Evolutionary conservation across 1,139 yeast species (phyloP).

Genomic region (Barnettozyma hawaiiensis): DNA sequence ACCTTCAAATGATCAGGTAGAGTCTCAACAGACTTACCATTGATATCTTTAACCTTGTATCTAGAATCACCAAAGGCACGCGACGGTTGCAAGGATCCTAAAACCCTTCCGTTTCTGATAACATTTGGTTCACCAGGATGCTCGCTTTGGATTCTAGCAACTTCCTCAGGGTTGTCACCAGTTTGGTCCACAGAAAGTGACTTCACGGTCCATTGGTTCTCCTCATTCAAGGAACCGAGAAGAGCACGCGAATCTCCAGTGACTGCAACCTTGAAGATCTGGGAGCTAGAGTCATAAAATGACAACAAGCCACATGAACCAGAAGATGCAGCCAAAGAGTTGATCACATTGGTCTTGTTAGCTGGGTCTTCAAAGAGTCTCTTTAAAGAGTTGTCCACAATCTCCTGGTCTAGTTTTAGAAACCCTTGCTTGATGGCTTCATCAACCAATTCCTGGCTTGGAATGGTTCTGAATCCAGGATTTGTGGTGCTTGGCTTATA

Average conservation of each 20-base stretch:
- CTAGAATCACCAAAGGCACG: slow-evolving; percentile 97
- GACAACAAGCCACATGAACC: slow-evolving; percentile 93
- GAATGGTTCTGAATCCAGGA: slow-evolving; percentile 32
- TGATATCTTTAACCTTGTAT: slow-evolving; percentile 66
- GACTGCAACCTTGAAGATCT: slow-evolving; percentile 79
- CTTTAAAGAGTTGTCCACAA: slow-evolving; percentile 71
- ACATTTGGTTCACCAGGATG: slow-evolving; percentile 90
- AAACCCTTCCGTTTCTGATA: slow-evolving; percentile 79
- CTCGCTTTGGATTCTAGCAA: slow-evolving; percentile 72
- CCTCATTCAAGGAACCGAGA: slow-evolving; percentile 62
- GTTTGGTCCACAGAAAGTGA: slow-evolving; percentile 91
- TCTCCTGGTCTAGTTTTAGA: slow-evolving; percentile 75
- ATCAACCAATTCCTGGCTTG: slow-evolving; percentile 52
- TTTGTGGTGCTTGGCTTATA: slow-evolving; percentile 49
- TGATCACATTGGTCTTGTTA: slow-evolving; percentile 43
- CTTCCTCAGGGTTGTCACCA: slow-evolving; percentile 87
- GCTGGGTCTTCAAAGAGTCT: slow-evolving; percentile 59
- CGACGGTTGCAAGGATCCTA: slow-evolving; percentile 94
- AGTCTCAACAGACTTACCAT: slow-evolving; percentile 39
- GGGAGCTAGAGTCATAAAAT: slow-evolving; percentile 73
- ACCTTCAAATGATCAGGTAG: slow-evolving; percentile 77
- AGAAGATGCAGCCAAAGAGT: slow-evolving; percentile 86
- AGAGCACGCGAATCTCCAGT: slow-evolving; percentile 96
- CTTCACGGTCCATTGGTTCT: slow-evolving; percentile 78
- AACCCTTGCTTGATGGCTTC: slow-evolving; percentile 80